These are phyloP conservation scores for Brassica nigra DNA, from an alignment of 345 rosid species.

Conservation along the genomic window DNA sequence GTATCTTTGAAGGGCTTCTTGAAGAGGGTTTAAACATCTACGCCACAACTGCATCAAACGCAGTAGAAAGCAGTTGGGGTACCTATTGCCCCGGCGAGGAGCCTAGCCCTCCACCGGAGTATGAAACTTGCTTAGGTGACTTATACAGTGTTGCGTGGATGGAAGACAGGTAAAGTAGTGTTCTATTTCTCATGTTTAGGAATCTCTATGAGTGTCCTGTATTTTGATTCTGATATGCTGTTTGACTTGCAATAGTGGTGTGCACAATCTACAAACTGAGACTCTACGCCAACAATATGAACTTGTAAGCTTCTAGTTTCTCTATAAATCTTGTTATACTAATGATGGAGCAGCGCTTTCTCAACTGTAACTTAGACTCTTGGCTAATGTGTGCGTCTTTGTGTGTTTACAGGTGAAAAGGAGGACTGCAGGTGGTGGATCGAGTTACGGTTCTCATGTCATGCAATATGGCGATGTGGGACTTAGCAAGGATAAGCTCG, in stretches of 20 bases:
- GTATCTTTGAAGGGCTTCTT: slow-evolving; percentile 98
- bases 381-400: slow-evolving; percentile 12
- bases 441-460: slow-evolving; percentile 82
- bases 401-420: slow-evolving; percentile 66
- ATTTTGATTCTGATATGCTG: slow-evolving; percentile 2
- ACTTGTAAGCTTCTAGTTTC: slow-evolving; percentile 54
- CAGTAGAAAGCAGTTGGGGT: slow-evolving; percentile 96
- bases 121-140: slow-evolving; percentile 96
- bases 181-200: slow-evolving; percentile 6
- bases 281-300: slow-evolving; percentile 85
- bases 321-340: slow-evolving; percentile 1
- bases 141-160: slow-evolving; percentile 97
- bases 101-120: slow-evolving; percentile 90
- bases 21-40: slow-evolving; percentile 85
- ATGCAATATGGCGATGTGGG: slow-evolving; percentile 87
- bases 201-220: not conserved
- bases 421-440: slow-evolving; percentile 59
- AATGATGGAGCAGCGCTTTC: slow-evolving; percentile 4
- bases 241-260: slow-evolving; percentile 59
- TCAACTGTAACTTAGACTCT: not conserved
- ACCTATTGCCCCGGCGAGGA: slow-evolving; percentile 95
- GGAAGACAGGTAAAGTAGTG: slow-evolving; percentile 72
- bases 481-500: slow-evolving; percentile 58
- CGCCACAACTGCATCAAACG: slow-evolving; percentile 95
- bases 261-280: slow-evolving; percentile 81